These are phyloP conservation scores for Discostella stelligeroides DNA, from an alignment of 108 stramenopile genomes.

Conservation along the genomic window DNA sequence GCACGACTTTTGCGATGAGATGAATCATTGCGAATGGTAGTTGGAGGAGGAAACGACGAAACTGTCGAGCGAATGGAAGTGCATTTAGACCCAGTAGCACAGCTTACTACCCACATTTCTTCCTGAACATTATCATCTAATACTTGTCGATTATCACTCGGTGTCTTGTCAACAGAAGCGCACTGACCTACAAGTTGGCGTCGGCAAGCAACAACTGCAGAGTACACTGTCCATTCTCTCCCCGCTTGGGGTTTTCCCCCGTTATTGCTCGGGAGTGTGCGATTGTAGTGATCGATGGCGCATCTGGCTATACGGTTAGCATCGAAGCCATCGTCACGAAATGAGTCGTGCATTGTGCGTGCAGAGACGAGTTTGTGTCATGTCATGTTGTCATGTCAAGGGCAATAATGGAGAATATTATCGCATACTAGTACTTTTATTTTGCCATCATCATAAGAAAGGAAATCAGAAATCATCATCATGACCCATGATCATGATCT, in stretches of 20 bases:
- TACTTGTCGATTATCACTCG: background rate
- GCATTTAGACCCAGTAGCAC: slow-evolving; percentile 89
- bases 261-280: slow-evolving; percentile 52
- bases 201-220: slow-evolving; percentile 74
- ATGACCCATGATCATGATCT: too few species aligned
- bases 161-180: background rate
- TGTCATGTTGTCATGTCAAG: background rate
- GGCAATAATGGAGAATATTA: too few species aligned
- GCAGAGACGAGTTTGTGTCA: background rate
- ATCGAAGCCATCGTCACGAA: slow-evolving; percentile 2
- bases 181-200: background rate
- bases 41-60: slow-evolving; percentile 31
- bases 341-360: background rate
- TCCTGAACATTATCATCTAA: background rate
- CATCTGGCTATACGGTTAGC: slow-evolving; percentile 44
- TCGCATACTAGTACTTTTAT: too few species aligned
- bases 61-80: slow-evolving; percentile 49
- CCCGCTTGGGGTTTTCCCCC: slow-evolving; percentile 73
- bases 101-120: slow-evolving; percentile 58
- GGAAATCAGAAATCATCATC: too few species aligned
- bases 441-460: too few species aligned
- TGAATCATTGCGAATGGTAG: slow-evolving; percentile 5
- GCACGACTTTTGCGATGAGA: background rate
- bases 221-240: slow-evolving; percentile 87
- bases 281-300: slow-evolving; percentile 67